Evolutionary conservation across 1,139 yeast species (phyloP).

Genomic region (Zygoascus meyerae): DNA sequence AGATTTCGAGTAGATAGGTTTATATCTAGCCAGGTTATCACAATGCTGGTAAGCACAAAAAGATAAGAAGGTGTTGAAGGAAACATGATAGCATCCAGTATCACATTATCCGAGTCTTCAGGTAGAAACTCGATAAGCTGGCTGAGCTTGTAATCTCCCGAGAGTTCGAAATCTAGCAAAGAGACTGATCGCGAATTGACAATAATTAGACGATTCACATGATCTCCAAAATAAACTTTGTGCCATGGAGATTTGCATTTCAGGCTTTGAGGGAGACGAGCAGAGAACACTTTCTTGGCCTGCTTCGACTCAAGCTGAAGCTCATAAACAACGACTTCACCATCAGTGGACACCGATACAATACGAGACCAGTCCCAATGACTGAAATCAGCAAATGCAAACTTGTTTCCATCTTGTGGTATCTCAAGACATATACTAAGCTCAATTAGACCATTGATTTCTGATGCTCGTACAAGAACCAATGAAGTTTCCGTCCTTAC

Average conservation of each 20-base stretch:
- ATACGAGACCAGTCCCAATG: constrained; percentile 19
- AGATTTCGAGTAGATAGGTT: constrained; percentile 33
- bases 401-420: constrained; percentile 5
- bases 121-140: constrained; percentile 1
- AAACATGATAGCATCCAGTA: constrained; percentile 15
- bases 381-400: constrained; percentile 17
- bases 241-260: constrained; percentile 2
- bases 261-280: background rate
- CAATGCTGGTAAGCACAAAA: constrained; percentile 25
- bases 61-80: constrained; percentile 18
- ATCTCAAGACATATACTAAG: constrained; percentile 10
- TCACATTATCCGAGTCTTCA: constrained; percentile 1
- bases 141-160: constrained; percentile 6
- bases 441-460: background rate
- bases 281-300: background rate
- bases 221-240: constrained; percentile 4
- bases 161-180: constrained; percentile 17
- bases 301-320: constrained; percentile 10
- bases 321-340: constrained; percentile 18
- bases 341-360: constrained; percentile 18
- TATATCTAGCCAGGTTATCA: constrained; percentile 26
- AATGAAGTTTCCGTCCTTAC: constrained; percentile 18
- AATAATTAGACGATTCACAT: constrained; percentile 15
- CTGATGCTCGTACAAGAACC: constrained; percentile 6
- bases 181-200: constrained; percentile 20